A percentile compares a stretch with the other conserved stretches of the same genome.
These are phyloP conservation scores for Harringtonia lauricola DNA, from an alignment of 2,329 filamentous ascomycete genomes.

Conservation along the genomic window DNA sequence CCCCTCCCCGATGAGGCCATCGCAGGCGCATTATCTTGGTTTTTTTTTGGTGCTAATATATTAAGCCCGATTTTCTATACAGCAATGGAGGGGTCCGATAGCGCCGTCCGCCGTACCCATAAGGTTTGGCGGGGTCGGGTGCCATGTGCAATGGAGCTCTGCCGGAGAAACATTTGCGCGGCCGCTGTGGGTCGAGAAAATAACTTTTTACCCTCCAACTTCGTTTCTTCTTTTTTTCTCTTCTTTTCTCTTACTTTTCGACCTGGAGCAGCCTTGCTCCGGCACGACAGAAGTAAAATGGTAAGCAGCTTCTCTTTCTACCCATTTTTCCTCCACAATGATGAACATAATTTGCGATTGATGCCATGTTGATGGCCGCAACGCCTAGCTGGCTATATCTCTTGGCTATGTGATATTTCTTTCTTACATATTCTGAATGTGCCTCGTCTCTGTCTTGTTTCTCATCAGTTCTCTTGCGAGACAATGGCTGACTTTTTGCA, in stretches of 20 bases:
- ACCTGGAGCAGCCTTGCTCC: neutral
- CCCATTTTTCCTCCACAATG: slow-evolving; percentile 30
- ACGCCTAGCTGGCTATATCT: slow-evolving; percentile 75
- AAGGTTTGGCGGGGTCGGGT: neutral
- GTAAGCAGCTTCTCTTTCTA: neutral
- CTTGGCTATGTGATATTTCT: slow-evolving; percentile 64
- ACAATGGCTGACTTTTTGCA: neutral
- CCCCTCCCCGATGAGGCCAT: neutral
- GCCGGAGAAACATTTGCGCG: slow-evolving; percentile 1
- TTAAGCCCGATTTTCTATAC: no score
- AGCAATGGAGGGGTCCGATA: no score
- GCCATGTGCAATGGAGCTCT: no score
- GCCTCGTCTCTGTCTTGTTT: neutral
- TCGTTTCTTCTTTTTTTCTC: neutral
- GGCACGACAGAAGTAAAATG: neutral
- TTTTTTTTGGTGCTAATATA: no score
- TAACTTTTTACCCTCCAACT: neutral
- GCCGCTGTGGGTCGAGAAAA: slow-evolving; percentile 1
- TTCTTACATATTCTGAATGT: slow-evolving; percentile 88
- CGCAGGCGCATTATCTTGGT: neutral
- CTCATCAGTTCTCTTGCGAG: neutral
- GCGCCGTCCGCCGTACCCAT: no score
- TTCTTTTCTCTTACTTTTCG: neutral
- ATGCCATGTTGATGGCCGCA: slow-evolving; percentile 62
- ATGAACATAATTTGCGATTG: slow-evolving; percentile 97